Conservation (phyloP, 2,329 filamentous ascomycete species). For the Chalara sp. region DNA sequence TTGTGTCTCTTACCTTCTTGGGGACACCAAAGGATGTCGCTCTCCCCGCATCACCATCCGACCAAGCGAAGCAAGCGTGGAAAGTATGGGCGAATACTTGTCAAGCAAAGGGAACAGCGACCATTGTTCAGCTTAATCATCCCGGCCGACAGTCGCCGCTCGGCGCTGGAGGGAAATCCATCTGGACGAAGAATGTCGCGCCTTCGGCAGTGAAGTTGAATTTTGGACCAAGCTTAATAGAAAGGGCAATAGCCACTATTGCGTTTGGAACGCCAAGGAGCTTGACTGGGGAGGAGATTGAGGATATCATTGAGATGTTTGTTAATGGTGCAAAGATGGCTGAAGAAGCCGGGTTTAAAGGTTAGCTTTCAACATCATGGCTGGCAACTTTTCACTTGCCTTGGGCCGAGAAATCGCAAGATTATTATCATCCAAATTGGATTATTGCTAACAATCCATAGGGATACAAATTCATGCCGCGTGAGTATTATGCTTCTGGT, state of each 20-base stretch:
- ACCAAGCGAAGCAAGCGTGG: conserved; percentile 27
- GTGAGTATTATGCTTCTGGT: conserved; percentile 22
- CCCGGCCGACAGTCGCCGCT: conserved; percentile 38
- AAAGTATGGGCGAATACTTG: conserved; percentile 29
- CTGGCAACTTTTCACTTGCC: no score
- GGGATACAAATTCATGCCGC: conserved; percentile 43
- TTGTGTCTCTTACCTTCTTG: conserved; percentile 33
- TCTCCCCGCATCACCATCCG: conserved; percentile 15
- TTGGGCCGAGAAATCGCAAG: no score
- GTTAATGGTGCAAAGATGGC: conserved; percentile 43
- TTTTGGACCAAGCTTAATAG: conserved; percentile 33
- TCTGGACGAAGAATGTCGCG: conserved; percentile 34
- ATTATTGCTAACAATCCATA: no score
- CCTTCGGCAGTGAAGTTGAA: conserved; percentile 37
- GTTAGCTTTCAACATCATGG: conserved; percentile 12
- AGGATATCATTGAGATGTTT: conserved; percentile 34
- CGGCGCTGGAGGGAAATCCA: conserved; percentile 30
- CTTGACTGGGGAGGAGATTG: neutral
- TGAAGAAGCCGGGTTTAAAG: conserved; percentile 43
- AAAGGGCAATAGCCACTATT: conserved; percentile 23
- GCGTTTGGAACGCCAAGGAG: conserved; percentile 42
- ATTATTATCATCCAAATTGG: no score
- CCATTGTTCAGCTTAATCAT: conserved; percentile 40
- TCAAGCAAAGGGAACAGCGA: conserved; percentile 29
- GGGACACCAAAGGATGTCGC: conserved; percentile 30